A percentile compares a stretch with the other conserved stretches of the same genome.
Conservation (phyloP, 805 yeast genomes). For the Novakomyces olei region DNA sequence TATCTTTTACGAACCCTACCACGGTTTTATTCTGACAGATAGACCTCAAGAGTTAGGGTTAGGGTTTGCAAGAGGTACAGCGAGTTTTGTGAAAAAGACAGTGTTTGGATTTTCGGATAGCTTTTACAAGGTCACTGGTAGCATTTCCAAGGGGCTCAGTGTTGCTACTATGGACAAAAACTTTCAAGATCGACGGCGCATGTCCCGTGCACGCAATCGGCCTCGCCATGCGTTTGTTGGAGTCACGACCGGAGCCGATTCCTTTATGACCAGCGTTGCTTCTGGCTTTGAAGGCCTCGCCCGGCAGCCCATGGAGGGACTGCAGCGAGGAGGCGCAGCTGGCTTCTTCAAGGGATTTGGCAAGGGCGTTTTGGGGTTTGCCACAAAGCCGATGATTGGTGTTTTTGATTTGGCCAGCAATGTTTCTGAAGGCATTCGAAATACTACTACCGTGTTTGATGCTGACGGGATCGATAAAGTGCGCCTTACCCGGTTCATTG, state of each 20-base stretch:
- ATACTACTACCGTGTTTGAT: slow-evolving; percentile 78
- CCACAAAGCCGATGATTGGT: slow-evolving; percentile 93
- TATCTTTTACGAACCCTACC: slow-evolving; percentile 90
- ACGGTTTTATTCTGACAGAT: slow-evolving; percentile 83
- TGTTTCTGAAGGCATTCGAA: slow-evolving; percentile 81
- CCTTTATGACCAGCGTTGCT: slow-evolving; percentile 65
- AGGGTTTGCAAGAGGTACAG: slow-evolving; percentile 86
- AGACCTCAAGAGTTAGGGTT: slow-evolving; percentile 91
- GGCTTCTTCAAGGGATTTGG: slow-evolving; percentile 92
- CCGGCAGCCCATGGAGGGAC: slow-evolving; percentile 74
- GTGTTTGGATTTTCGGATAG: slow-evolving; percentile 91
- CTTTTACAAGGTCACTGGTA: slow-evolving; percentile 76
- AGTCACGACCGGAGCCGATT: slow-evolving; percentile 63
- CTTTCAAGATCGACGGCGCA: slow-evolving; percentile 63
- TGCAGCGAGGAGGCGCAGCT: slow-evolving; percentile 63
- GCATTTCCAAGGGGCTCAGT: slow-evolving; percentile 81
- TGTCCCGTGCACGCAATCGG: slow-evolving; percentile 50
- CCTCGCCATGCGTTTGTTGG: slow-evolving; percentile 76
- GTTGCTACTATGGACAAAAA: slow-evolving; percentile 71
- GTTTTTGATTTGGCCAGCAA: slow-evolving; percentile 78
- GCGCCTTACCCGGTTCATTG: slow-evolving; percentile 58
- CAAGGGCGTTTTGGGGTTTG: slow-evolving; percentile 81
- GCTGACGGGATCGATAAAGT: slow-evolving; percentile 54
- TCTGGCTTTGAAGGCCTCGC: slow-evolving; percentile 86
- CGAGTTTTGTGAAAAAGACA: slow-evolving; percentile 81